Evolutionary conservation across 257 asterid genomes (phyloP), one percentile per base, ranked within the genome.

Genomic region (Dorcoceras hygrometricum): DNA sequence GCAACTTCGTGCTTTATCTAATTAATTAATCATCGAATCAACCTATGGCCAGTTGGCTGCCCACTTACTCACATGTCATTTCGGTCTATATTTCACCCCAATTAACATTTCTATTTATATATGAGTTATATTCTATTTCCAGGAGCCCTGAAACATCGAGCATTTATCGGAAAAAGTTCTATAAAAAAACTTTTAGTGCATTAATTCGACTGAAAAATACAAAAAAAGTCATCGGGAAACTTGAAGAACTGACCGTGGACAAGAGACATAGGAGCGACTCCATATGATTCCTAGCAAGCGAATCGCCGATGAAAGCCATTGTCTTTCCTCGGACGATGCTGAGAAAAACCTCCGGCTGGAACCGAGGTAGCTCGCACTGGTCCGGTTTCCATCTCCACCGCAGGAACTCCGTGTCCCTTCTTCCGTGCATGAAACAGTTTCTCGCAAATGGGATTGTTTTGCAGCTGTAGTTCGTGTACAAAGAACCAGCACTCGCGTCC

Each of bases 361-460:
- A 79, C 9, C 62, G 71, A 11, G 76, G 76, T 50, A 76, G 39
- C 27, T 76, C 81, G 48, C 84, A 79, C 25, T 66, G 43, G 12
- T 71, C 65, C 0, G 84, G 84, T 11, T 70, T 79, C 84, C 81
- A 79, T 69, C 78, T 75, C 84, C 84, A 73, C 23, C 76, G 70
- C 36, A 75, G 69, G 59, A 71, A 79, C 23, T 59, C 77, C 27
- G 16, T 62, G 25, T 75, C 79, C 14, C 28, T 43, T 67, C 84
- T 69, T 25, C 84, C 81, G 62, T 79, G 65, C 66, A 67, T 27
- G 65, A 79, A 72, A 66, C 81, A 79, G 22, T 76, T 79, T 43
- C 70, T 74, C 50, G 50, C 50, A 12, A 39, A 39, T 39, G n/a
- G 50, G 53, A 46, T 46, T 2, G 19, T 46, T 8, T 4, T 16